Conservation (phyloP, 2,329 filamentous ascomycete genomes). For the Neopestalotiopsis sp. region DNA sequence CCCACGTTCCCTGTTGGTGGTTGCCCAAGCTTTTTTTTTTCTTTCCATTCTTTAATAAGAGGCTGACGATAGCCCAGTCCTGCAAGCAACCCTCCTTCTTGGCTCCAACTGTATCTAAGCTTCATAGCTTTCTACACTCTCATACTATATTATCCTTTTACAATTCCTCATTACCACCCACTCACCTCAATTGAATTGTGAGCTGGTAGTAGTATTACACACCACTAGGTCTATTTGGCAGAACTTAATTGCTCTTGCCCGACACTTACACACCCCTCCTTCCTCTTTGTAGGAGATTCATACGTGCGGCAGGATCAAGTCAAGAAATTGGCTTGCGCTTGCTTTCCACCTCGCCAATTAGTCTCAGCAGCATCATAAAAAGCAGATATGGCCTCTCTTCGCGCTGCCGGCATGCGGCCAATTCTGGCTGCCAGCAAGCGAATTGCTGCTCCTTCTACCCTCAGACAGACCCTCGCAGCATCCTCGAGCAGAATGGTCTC, state of each 20-base stretch:
- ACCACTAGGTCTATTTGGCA: neutral
- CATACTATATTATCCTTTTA: neutral
- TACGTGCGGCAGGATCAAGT: neutral
- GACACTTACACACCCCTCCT: neutral
- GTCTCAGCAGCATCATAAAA: neutral
- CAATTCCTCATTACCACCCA: conserved; percentile 20
- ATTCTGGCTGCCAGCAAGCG: conserved; percentile 27
- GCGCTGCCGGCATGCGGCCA: conserved; percentile 32
- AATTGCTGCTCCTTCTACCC: conserved; percentile 21
- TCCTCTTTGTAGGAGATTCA: neutral
- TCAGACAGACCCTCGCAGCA: conserved; percentile 23
- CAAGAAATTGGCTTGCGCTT: neutral
- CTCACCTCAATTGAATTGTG: conserved; percentile 27
- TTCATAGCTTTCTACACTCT: neutral
- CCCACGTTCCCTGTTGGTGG: neutral
- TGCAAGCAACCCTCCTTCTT: neutral
- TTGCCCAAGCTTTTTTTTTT: neutral
- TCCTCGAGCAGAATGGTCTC: conserved; percentile 33
- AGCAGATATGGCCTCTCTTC: conserved; percentile 32
- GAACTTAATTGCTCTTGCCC: conserved; percentile 15
- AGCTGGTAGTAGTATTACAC: conserved; percentile 3
- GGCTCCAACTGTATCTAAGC: neutral
- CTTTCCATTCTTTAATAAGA: neutral
- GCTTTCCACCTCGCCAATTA: neutral
- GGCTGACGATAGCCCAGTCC: neutral